Conservation (phyloP, 192 early-diverging fungal species). For the Coemansia interrupta region DNA sequence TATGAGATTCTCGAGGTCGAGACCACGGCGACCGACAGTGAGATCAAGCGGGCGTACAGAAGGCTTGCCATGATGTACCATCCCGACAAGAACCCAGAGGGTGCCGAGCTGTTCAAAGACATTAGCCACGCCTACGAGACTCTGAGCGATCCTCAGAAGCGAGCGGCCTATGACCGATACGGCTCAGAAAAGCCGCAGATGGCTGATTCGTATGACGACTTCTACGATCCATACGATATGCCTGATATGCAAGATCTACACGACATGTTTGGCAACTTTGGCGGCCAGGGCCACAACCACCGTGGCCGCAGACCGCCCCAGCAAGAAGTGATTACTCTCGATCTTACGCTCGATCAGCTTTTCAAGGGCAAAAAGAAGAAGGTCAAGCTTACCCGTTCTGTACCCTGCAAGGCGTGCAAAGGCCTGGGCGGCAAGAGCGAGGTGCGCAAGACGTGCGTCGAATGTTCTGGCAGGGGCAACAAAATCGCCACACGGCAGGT, state of each 20-base stretch:
- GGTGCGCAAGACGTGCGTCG: conserved; percentile 41
- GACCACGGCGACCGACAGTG: conserved; percentile 37
- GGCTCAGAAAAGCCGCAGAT: conserved; percentile 43
- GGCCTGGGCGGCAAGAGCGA: conserved; percentile 41
- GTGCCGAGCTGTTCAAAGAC: conserved; percentile 75
- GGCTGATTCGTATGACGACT: conserved; percentile 50
- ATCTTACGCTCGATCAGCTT: conserved; percentile 67
- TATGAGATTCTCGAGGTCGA: conserved; percentile 51
- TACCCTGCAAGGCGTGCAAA: conserved; percentile 44
- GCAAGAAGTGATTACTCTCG: conserved; percentile 42
- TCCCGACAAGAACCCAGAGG: conserved; percentile 68
- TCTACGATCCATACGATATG: conserved; percentile 13
- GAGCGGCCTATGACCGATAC: conserved; percentile 71
- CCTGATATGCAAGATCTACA: conserved; percentile 17
- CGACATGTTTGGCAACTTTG: conserved; percentile 16
- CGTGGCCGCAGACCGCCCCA: conserved; percentile 10
- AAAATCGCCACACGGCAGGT: conserved; percentile 28
- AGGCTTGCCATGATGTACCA: conserved; percentile 60
- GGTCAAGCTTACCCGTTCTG: conserved; percentile 51
- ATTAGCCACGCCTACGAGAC: conserved; percentile 81
- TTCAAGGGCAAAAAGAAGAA: conserved; percentile 72
- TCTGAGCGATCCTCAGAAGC: conserved; percentile 64
- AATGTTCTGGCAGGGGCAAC: conserved; percentile 33
- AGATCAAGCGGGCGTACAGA: conserved; percentile 58
- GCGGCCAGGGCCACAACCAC: neutral